Percentiles rank a stretch among this genome's conserved stretches.
Evolutionary conservation across 2,329 filamentous ascomycete species (phyloP).

Genomic region (Alternaria arbusti): DNA sequence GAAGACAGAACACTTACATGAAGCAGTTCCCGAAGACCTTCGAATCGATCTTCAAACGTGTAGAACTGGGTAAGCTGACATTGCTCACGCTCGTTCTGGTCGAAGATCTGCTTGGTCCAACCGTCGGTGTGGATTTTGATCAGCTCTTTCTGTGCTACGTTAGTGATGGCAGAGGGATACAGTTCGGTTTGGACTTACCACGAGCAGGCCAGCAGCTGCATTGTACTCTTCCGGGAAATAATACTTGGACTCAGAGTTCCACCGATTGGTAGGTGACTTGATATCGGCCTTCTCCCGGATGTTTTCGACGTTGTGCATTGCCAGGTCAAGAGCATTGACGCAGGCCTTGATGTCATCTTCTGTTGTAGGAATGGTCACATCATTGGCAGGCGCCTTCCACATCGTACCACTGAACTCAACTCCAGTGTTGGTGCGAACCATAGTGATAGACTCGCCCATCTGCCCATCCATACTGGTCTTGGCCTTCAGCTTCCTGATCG

Average conservation of each 20-base stretch:
- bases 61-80: constrained; percentile 11
- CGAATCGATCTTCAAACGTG: constrained; percentile 17
- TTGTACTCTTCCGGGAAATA: constrained; percentile 1
- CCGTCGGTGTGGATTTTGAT: constrained; percentile 9
- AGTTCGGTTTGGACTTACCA: background rate
- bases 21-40: constrained; percentile 7
- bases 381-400: background rate
- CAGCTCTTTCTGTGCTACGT: background rate
- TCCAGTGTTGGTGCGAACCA: background rate
- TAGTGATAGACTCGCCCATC: background rate
- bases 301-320: constrained; percentile 9
- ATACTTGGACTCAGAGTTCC: constrained; percentile 1
- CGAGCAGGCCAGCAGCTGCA: background rate
- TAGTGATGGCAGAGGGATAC: background rate
- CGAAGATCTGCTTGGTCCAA: background rate
- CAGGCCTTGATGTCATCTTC: background rate
- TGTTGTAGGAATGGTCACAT: constrained; percentile 1
- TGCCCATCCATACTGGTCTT: background rate
- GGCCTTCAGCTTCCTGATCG: background rate
- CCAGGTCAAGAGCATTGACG: background rate
- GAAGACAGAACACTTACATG: background rate
- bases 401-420: background rate
- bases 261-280: constrained; percentile 5
- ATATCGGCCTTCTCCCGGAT: constrained; percentile 2
- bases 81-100: constrained; percentile 1